Evolutionary conservation across 2,329 filamentous ascomycete species (phyloP), one percentile per base, ranked within the genome.

Genomic region (Ilyonectria mors-panacis): DNA sequence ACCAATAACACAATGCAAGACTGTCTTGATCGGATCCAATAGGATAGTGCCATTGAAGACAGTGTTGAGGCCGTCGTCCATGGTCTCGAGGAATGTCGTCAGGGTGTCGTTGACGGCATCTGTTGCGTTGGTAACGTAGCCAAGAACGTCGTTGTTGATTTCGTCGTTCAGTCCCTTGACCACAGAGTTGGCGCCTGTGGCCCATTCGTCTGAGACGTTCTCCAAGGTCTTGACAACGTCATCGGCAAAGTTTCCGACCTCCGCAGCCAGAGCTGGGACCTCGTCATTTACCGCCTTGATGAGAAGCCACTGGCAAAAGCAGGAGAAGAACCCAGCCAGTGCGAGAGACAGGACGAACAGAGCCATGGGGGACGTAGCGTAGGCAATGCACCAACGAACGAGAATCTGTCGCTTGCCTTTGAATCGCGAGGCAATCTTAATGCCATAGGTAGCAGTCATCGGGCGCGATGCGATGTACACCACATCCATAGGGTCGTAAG

Each of bases 381-480:
- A 98, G 9, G 95, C 93, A 69, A 96, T 85, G 59, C 90, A 89
- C 94, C 95, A 98, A 68, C 95, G 90, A 10, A 91, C 86, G 47
- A 97, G 86, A 51, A 93, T 88, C 79, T 94, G 91, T 58, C 89
- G 87, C 72, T 91, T 82, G 80, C 88, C 80, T 59, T 87, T 88
- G 81, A 95, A 90, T 65, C 84, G 86, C 58, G 87, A 87, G 7
- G 93, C 89, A 21, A 93, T 73, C 81, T 88, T 91, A 78, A 97
- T 87, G 45, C 95, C 95, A 30, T 87, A 83, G 2, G 86, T 86
- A 1, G 94, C 89, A 1, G 94, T 93, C 73, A 92, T 89, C 1
- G 95, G 94, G 23, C 94, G 89, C 37, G 94, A 95, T 35, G 92
- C 90, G 72, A 98, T 92, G 81, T 98, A 97, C 47, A 97, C 89